Evolutionary conservation across 73 alveolate genomes (phyloP).

Genomic region (Breviolum minutum): DNA sequence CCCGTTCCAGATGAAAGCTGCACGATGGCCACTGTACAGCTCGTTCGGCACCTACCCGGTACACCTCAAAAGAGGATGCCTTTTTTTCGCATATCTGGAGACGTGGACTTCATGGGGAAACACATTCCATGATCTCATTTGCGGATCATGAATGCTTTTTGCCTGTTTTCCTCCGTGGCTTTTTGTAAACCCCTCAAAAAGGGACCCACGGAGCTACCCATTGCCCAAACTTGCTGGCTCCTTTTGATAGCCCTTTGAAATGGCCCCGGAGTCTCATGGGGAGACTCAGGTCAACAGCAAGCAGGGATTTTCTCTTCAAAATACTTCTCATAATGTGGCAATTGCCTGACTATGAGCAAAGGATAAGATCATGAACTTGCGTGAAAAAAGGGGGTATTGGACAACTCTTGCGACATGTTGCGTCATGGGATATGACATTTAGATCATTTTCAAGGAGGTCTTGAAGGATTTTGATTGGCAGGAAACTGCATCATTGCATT

Average conservation of each 20-base stretch:
- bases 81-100: not conserved
- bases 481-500: no score
- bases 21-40: constrained; percentile 21
- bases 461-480: no score
- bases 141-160: not conserved
- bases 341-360: not conserved
- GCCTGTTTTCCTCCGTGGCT: constrained; percentile 8
- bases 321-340: not conserved
- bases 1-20: constrained; percentile 13
- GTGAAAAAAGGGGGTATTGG: not conserved
- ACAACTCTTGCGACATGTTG: not conserved
- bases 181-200: not conserved
- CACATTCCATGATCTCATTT: not conserved
- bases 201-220: constrained; percentile 4
- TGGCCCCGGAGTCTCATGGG: not conserved
- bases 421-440: not conserved
- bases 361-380: not conserved
- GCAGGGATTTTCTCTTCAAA: not conserved
- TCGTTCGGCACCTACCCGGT: not conserved
- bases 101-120: constrained; percentile 16
- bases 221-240: constrained; percentile 1
- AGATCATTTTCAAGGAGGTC: no score
- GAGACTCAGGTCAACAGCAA: not conserved
- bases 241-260: constrained; percentile 29
- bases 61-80: constrained; percentile 21